Evolutionary conservation across 768 basidiomycete genomes (phyloP).

Genomic region (Stropharia rugosoannulata): DNA sequence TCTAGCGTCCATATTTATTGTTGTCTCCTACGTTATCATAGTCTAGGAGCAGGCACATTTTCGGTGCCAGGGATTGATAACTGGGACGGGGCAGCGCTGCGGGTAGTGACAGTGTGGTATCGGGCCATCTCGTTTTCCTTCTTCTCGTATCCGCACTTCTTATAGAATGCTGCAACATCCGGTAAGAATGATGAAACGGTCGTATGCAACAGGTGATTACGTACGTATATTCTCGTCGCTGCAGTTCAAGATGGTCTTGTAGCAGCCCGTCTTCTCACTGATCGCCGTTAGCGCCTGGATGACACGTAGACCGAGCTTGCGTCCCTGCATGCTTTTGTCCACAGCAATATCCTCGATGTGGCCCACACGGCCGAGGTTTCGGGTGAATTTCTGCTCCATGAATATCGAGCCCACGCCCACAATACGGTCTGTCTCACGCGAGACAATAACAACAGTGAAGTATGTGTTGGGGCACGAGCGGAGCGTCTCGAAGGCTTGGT

Average conservation of each 20-base stretch:
- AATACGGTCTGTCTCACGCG: constrained; percentile 71
- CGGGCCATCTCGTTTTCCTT: constrained; percentile 94
- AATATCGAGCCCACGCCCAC: constrained; percentile 84
- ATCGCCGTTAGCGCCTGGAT: constrained; percentile 85
- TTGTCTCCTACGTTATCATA: constrained; percentile 3
- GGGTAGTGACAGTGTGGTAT: constrained; percentile 18
- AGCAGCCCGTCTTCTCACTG: constrained; percentile 78
- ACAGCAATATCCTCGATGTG: constrained; percentile 99
- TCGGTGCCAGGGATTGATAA: constrained; percentile 3
- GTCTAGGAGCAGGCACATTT: constrained; percentile 17
- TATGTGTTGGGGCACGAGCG: constrained; percentile 62
- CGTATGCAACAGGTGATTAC: constrained; percentile 32
- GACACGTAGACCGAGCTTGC: constrained; percentile 84
- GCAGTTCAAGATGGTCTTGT: constrained; percentile 98
- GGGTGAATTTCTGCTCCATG: constrained; percentile 92
- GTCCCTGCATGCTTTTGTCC: constrained; percentile 83
- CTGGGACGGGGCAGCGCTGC: constrained; percentile 3
- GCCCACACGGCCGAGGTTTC: constrained; percentile 82
- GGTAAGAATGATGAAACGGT: not conserved
- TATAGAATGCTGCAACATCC: constrained; percentile 76
- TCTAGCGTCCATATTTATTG: not conserved
- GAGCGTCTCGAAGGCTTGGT: constrained; percentile 62
- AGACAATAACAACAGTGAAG: constrained; percentile 82
- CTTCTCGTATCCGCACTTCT: constrained; percentile 91
- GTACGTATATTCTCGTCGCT: constrained; percentile 87